Evolutionary conservation across 371 early-diverging fungal genomes (phyloP).

Genomic region (Mortierella sp.): DNA sequence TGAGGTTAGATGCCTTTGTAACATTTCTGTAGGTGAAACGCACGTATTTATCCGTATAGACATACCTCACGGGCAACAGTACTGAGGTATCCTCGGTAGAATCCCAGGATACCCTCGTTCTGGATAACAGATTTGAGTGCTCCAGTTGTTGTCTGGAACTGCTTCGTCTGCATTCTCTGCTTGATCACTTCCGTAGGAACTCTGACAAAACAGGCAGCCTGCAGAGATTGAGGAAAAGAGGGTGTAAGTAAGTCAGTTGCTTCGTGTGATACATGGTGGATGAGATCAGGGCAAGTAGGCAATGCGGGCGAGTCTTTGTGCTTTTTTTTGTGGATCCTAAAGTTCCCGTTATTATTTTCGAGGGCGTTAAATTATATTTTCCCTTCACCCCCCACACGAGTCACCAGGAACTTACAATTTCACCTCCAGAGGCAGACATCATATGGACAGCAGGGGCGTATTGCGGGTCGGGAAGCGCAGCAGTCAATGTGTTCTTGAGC

Average conservation of each 20-base stretch:
- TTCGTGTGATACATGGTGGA: not conserved
- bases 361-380: too few relatives aligned
- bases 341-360: not conserved
- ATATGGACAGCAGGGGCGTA: conserved; percentile 82
- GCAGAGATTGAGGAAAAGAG: not conserved
- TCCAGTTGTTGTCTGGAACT: conserved; percentile 69
- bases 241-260: not conserved
- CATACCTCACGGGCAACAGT: conserved; percentile 86
- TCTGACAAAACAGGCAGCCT: conserved; percentile 92
- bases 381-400: not conserved
- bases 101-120: conserved; percentile 84
- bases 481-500: conserved; percentile 67
- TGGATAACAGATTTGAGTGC: conserved; percentile 73
- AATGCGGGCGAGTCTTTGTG: not conserved
- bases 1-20: not conserved
- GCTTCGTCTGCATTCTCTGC: conserved; percentile 94
- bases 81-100: conserved; percentile 92
- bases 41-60: not conserved
- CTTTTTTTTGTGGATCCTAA: not conserved
- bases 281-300: not conserved
- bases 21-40: not conserved
- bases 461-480: conserved; percentile 54
- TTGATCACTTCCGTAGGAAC: conserved; percentile 97
- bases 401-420: conserved; percentile 74
- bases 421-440: conserved; percentile 91